Percentiles rank a stretch among this genome's conserved stretches.
These are phyloP conservation scores for Teratosphaeria zuluensis DNA, from an alignment of 2,329 filamentous ascomycete genomes.

Conservation along the genomic window DNA sequence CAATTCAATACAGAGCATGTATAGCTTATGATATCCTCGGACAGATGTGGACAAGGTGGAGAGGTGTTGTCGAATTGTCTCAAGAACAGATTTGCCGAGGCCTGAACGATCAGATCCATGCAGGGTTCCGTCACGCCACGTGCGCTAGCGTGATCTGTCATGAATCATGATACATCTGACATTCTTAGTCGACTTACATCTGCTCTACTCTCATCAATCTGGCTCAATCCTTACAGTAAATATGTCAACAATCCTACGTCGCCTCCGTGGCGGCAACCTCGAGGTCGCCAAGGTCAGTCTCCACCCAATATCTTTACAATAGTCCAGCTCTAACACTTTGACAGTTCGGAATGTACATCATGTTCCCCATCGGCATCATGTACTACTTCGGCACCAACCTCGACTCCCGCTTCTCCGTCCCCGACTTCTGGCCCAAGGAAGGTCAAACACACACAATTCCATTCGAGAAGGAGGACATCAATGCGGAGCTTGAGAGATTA, in stretches of 20 bases:
- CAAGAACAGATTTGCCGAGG: neutral
- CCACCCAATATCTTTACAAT: neutral
- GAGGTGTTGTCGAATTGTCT: neutral
- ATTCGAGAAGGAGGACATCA: conserved; percentile 71
- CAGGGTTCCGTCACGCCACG: neutral
- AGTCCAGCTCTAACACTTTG: neutral
- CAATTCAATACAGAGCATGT: too few relatives aligned
- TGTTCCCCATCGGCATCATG: conserved; percentile 99
- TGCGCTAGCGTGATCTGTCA: neutral
- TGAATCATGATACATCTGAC: neutral
- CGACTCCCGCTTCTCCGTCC: conserved; percentile 78
- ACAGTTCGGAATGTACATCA: conserved; percentile 95
- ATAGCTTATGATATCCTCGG: too few relatives aligned
- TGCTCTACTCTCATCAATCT: neutral
- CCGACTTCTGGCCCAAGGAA: conserved; percentile 85
- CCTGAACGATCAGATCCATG: neutral
- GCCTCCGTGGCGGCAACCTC: conserved; percentile 58
- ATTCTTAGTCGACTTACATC: neutral
- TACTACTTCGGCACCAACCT: conserved; percentile 99
- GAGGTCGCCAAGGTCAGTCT: conserved; percentile 78
- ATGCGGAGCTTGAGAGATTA: conserved; percentile 66
- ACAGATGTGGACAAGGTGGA: neutral
- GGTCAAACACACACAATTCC: conserved; percentile 69
- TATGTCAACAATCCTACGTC: conserved; percentile 49
- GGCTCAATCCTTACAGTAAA: neutral